Conservation (phyloP, 225 moss, liverwort and hornwort genomes). For the Sphagnum tenellum region DNA sequence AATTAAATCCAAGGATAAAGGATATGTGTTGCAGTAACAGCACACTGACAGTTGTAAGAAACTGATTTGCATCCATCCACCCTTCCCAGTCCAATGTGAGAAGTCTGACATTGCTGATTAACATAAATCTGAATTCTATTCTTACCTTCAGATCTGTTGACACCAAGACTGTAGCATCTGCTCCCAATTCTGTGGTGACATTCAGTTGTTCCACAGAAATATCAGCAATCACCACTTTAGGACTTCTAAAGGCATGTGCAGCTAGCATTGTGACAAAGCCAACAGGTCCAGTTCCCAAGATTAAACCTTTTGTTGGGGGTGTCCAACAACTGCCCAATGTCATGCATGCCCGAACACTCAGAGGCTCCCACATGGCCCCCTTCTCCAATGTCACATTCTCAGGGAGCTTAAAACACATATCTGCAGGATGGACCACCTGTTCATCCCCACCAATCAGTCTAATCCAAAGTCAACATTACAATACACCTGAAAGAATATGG, state of each 20-base stretch:
- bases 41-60: slow-evolving; percentile 32
- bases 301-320: slow-evolving; percentile 47
- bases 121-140: too few relatives aligned
- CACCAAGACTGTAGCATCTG: slow-evolving; percentile 40
- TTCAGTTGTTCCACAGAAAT: slow-evolving; percentile 39
- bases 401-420: slow-evolving; percentile 77
- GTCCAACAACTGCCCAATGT: slow-evolving; percentile 55
- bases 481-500: too few relatives aligned
- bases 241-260: slow-evolving; percentile 62
- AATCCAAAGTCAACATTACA: too few relatives aligned
- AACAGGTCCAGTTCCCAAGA: slow-evolving; percentile 78
- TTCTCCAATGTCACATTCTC: slow-evolving; percentile 66
- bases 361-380: slow-evolving; percentile 86
- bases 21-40: slow-evolving; percentile 80
- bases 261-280: slow-evolving; percentile 65
- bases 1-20: slow-evolving; percentile 49
- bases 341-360: slow-evolving; percentile 71
- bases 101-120: too few relatives aligned
- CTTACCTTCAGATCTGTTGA: slow-evolving; percentile 8
- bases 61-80: too few relatives aligned
- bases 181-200: slow-evolving; percentile 51
- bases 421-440: slow-evolving; percentile 69
- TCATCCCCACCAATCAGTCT: not conserved
- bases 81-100: too few relatives aligned
- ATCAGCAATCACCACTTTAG: slow-evolving; percentile 50